Percentiles rank a stretch among this genome's conserved stretches.
phyloP scores from a whole-genome alignment of 306 rosid species.

The Lathyrus sativus region DNA sequence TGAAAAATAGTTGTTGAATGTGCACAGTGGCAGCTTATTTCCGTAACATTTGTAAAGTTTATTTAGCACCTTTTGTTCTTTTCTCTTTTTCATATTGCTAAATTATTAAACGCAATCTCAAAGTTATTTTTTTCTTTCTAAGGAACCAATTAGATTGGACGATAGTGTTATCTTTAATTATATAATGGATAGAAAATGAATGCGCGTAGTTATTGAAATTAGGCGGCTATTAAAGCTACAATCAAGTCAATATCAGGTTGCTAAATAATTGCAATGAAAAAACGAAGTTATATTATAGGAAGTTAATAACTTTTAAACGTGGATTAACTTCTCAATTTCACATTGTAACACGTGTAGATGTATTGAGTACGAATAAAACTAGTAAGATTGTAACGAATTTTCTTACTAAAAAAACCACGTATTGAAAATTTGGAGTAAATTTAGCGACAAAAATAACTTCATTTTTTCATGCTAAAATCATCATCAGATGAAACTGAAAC shows the following conservation, averaged over 20 bases:
- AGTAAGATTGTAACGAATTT: too few relatives aligned
- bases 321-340: too few relatives aligned
- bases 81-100: not conserved
- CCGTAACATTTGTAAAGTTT: constrained; percentile 30
- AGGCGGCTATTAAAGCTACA: constrained; percentile 31
- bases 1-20: constrained; percentile 7
- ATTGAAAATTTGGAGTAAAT: too few relatives aligned
- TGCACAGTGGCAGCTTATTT: constrained; percentile 32
- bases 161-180: constrained; percentile 1
- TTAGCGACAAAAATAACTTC: too few relatives aligned
- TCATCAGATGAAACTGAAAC: too few relatives aligned
- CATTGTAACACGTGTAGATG: too few relatives aligned
- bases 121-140: not conserved
- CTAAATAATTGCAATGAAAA: constrained; percentile 14
- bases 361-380: too few relatives aligned
- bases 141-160: constrained; percentile 12
- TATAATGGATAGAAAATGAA: not conserved
- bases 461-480: too few relatives aligned
- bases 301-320: too few relatives aligned
- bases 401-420: too few relatives aligned
- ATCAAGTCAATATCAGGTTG: constrained; percentile 31
- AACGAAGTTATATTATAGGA: not conserved
- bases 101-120: constrained; percentile 4
- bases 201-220: not conserved
- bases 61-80: constrained; percentile 19